Base-by-base conservation (phyloP, 257 asterid species). In the Gentiana dahurica region DNA sequence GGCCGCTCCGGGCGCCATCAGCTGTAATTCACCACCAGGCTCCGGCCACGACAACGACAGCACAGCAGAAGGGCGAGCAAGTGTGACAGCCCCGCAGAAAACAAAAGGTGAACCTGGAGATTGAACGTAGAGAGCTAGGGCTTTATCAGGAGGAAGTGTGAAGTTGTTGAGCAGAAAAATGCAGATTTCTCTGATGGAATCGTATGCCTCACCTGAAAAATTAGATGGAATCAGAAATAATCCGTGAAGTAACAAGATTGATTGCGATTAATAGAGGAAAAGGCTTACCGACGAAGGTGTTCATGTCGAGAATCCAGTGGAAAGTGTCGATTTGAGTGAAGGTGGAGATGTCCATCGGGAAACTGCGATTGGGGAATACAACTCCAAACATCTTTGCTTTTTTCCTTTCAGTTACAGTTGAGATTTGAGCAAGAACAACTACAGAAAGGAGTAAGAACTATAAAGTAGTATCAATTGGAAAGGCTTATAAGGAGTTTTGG, bases 261-360 rank as follows among this genome's bases (percentile, higher is more conserved):
- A 47, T 56, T 35, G 12, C 6, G 24, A 12, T 39, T 36, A n/a
- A 13, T 60, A n/a, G 46, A 15, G 33, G 36, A 7, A 1, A 49
- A 32, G 34, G 34, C 73, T 37, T 45, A 68, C 81, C 95, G 58
- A 91, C 96, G 71, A 87, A 85, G 69, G 87, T 93, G 76, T 87
- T 85, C 98, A 91, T 87, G 73, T 91, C 98, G 68, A 91, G 94
- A 59, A 87, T 61, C 95, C 95, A 91, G 72, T 87, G 98, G 65
- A 86, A 77, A 58, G 88, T 54, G 77, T 87, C 98, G 73, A 91
- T 87, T 81, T 87, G 96, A 59, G 92, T 36, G 84, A 91, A 91
- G 69, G 95, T 79, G 67, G 98, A 82, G 63, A 85, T 83, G 77
- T 91, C 98, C 60, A 91, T 62, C 2, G 98, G 98, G 76, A 87